Conservation (phyloP, 208 protist species). For the Crithidia thermophila region DNA sequence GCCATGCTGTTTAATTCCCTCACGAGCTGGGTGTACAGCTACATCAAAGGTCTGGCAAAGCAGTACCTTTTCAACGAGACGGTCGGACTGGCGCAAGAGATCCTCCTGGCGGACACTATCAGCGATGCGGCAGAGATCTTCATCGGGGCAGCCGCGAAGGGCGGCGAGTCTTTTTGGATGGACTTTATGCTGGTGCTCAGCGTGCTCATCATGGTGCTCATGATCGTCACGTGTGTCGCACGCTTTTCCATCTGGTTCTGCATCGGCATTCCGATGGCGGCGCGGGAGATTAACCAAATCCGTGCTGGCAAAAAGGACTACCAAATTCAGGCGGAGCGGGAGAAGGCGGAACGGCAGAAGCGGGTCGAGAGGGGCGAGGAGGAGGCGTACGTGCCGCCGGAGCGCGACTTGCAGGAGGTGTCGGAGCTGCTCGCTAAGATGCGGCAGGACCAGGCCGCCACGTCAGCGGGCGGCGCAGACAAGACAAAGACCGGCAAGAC, state of each 20-base stretch:
- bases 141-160: slow-evolving; percentile 27
- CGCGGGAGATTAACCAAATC: slow-evolving; percentile 35
- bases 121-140: slow-evolving; percentile 41
- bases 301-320: slow-evolving; percentile 30
- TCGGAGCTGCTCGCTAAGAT: slow-evolving; percentile 17
- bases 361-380: slow-evolving; percentile 31
- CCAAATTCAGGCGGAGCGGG: slow-evolving; percentile 35
- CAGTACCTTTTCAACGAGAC: slow-evolving; percentile 51
- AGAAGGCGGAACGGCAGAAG: slow-evolving; percentile 26
- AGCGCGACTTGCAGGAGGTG: slow-evolving; percentile 35
- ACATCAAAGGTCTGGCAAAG: slow-evolving; percentile 26
- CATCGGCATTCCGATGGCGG: slow-evolving; percentile 32
- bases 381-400: slow-evolving; percentile 17
- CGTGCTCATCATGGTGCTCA: slow-evolving; percentile 27
- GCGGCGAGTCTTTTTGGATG: slow-evolving; percentile 40
- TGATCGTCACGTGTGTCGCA: slow-evolving; percentile 35
- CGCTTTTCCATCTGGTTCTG: slow-evolving; percentile 48
- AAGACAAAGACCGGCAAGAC: not conserved
- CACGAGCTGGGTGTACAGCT: slow-evolving; percentile 18
- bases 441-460: not conserved
- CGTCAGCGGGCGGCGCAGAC: not conserved
- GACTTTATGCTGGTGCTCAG: slow-evolving; percentile 37
- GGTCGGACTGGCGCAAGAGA: slow-evolving; percentile 28
- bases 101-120: slow-evolving; percentile 33
- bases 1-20: slow-evolving; percentile 16